Evolutionary conservation across 495 filamentous ascomycete species (phyloP).

Genomic region (Penicillium ochrochloron): DNA sequence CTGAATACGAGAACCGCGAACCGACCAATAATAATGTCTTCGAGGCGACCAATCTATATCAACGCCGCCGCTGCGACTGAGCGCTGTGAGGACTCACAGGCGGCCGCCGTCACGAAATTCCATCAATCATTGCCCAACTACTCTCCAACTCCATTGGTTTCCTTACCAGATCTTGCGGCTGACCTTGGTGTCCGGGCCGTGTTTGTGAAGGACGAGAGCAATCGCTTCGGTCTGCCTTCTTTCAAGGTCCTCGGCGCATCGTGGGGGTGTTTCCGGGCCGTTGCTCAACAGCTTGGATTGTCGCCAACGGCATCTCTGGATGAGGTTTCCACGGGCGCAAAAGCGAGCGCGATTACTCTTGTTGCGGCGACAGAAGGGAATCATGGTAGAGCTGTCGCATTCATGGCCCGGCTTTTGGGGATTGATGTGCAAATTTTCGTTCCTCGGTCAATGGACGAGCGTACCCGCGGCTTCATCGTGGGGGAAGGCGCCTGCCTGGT

Average conservation of each 20-base stretch:
- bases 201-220: slow-evolving; percentile 63
- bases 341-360: slow-evolving; percentile 36
- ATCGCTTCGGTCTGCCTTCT: slow-evolving; percentile 64
- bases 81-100: slow-evolving; percentile 18
- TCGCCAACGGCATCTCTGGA: slow-evolving; percentile 40
- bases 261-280: slow-evolving; percentile 67
- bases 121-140: slow-evolving; percentile 59
- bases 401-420: slow-evolving; percentile 61
- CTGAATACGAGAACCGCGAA: neutral
- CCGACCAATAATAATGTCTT: slow-evolving; percentile 20
- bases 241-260: slow-evolving; percentile 81
- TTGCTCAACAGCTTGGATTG: slow-evolving; percentile 48
- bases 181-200: slow-evolving; percentile 60
- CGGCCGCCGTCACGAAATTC: slow-evolving; percentile 40
- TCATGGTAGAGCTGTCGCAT: slow-evolving; percentile 70
- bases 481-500: slow-evolving; percentile 61
- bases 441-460: slow-evolving; percentile 53
- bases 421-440: slow-evolving; percentile 60
- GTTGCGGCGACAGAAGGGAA: slow-evolving; percentile 71
- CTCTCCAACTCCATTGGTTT: slow-evolving; percentile 51
- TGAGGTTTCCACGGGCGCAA: slow-evolving; percentile 44
- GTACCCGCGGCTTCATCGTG: slow-evolving; percentile 56
- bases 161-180: slow-evolving; percentile 55
- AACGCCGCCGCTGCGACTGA: slow-evolving; percentile 34
- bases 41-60: slow-evolving; percentile 35